Evolutionary conservation across 306 rosid genomes (phyloP).

Genomic region (Comarum palustre): DNA sequence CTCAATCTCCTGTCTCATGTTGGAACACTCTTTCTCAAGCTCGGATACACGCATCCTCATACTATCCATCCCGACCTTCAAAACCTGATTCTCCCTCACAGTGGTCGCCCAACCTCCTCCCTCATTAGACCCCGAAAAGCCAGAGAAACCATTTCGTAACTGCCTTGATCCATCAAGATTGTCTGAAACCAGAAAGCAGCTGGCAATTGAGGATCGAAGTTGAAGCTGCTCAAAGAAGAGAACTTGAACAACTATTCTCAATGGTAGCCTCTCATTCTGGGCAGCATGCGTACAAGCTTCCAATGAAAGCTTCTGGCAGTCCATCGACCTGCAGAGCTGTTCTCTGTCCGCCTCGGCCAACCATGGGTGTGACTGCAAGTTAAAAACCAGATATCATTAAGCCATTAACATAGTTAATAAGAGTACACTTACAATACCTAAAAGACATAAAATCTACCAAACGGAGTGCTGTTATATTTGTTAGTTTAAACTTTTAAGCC

Average conservation of each 20-base stretch:
- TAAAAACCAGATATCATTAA: constrained; percentile 23
- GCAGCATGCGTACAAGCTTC: constrained; percentile 99
- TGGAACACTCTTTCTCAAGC: constrained; percentile 95
- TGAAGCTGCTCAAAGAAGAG: constrained; percentile 99
- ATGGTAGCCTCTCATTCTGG: constrained; percentile 90
- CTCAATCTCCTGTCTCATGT: constrained; percentile 94
- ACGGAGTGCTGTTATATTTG: not conserved
- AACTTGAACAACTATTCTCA: constrained; percentile 88
- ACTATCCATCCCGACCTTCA: constrained; percentile 96
- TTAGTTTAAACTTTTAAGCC: not conserved
- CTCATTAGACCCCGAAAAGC: constrained; percentile 59
- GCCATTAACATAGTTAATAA: not conserved
- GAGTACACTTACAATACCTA: not conserved
- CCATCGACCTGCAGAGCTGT: constrained; percentile 85
- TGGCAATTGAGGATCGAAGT: constrained; percentile 89
- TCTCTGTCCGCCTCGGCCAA: constrained; percentile 88
- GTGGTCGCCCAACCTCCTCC: constrained; percentile 96
- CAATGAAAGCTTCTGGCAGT: constrained; percentile 96
- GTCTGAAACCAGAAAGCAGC: constrained; percentile 88
- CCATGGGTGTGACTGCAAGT: constrained; percentile 96
- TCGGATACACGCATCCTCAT: constrained; percentile 96
- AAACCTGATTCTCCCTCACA: constrained; percentile 89
- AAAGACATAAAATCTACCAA: not conserved
- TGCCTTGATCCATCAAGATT: constrained; percentile 88
- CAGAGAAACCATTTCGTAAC: constrained; percentile 71